Conservation (phyloP, 345 rosid genomes). For the Heritiera littoralis region DNA sequence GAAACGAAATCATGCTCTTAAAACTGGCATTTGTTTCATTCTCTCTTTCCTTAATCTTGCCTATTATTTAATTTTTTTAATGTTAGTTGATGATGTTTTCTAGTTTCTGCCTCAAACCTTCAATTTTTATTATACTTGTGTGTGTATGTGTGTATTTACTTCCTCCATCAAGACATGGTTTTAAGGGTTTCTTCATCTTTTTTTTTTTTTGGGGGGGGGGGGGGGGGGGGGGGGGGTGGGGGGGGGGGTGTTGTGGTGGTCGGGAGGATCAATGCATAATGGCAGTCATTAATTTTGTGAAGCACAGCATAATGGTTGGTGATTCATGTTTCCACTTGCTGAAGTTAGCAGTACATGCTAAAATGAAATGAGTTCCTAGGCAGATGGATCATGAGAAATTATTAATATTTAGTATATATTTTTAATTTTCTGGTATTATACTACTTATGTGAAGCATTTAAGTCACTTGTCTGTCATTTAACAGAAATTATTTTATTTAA, state of each 20-base stretch:
- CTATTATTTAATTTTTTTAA: neutral
- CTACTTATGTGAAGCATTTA: neutral
- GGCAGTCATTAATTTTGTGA: neutral
- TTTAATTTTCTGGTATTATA: neutral
- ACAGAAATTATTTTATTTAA: neutral
- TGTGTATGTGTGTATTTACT: neutral
- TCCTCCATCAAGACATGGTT: neutral
- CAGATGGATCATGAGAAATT: constrained; percentile 4
- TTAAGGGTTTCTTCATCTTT: neutral
- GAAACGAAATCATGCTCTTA: constrained; percentile 14
- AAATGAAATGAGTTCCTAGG: neutral
- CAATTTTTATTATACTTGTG: neutral
- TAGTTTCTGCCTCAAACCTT: neutral
- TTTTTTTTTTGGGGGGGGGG: too few species aligned
- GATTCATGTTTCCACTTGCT: constrained; percentile 4
- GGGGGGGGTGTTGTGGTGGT: too few species aligned
- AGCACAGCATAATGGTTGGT: neutral
- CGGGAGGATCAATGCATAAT: neutral
- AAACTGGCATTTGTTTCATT: neutral
- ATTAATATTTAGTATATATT: neutral
- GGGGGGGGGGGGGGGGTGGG: too few species aligned
- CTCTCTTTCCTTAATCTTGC: neutral
- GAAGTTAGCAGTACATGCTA: constrained; percentile 1
- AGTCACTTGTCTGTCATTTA: constrained; percentile 1
- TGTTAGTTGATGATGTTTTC: neutral